These are phyloP conservation scores for Phytophthora multivora DNA, from an alignment of 352 stramenopile species.

Conservation along the genomic window DNA sequence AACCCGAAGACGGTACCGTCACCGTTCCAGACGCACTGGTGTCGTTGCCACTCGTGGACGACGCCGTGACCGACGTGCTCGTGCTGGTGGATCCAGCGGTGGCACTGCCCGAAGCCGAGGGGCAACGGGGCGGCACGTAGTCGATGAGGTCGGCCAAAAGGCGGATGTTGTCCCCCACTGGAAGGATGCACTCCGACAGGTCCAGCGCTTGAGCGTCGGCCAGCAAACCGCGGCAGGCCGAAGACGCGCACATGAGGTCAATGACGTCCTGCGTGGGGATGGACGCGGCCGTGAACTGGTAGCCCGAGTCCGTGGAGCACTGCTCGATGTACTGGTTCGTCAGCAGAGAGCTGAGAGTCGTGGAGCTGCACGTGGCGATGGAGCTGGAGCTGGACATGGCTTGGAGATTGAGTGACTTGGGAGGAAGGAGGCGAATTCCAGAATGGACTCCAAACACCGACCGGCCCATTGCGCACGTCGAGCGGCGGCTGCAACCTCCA, in stretches of 20 bases:
- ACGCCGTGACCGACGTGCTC: conserved; percentile 30
- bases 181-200: conserved; percentile 39
- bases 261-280: conserved; percentile 31
- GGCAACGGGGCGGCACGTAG: conserved; percentile 31
- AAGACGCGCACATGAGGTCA: conserved; percentile 36
- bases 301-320: conserved; percentile 40
- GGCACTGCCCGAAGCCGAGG: conserved; percentile 38
- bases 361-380: conserved; percentile 21
- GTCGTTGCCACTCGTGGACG: conserved; percentile 18
- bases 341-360: conserved; percentile 19
- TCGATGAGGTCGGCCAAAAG: conserved; percentile 40
- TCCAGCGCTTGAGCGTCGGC: conserved; percentile 23
- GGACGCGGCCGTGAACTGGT: conserved; percentile 30
- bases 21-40: conserved; percentile 20
- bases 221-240: conserved; percentile 25
- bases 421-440: conserved; percentile 35
- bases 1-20: conserved; percentile 12
- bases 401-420: not conserved
- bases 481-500: not conserved
- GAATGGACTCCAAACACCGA: conserved; percentile 22
- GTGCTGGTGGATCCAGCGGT: conserved; percentile 48
- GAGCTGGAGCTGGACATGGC: conserved; percentile 19
- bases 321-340: conserved; percentile 32
- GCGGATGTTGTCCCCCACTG: conserved; percentile 38
- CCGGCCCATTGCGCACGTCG: conserved; percentile 7